Evolutionary conservation across 2,329 filamentous ascomycete species (phyloP).

Genomic region (Nigrospora oryzae): DNA sequence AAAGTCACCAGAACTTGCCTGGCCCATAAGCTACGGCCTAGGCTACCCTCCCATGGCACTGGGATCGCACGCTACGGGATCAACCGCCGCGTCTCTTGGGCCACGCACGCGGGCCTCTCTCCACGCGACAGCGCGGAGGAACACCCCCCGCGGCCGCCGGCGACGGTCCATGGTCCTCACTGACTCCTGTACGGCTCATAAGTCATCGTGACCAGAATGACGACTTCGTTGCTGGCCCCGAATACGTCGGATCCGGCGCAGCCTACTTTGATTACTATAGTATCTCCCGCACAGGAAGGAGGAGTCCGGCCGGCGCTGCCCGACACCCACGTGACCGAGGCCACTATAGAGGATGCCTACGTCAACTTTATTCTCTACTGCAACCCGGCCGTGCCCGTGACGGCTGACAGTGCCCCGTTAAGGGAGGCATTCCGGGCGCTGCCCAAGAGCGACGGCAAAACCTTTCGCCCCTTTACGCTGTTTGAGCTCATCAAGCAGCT

Average conservation of each 20-base stretch:
- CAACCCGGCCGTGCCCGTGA: constrained; percentile 70
- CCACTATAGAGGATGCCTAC: constrained; percentile 73
- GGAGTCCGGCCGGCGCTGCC: constrained; percentile 41
- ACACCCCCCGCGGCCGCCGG: too few species aligned
- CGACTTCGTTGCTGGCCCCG: not conserved
- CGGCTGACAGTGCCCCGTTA: constrained; percentile 61
- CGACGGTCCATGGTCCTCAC: too few species aligned
- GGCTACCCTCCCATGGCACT: too few species aligned
- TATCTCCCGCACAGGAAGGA: constrained; percentile 15
- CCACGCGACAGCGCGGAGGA: too few species aligned
- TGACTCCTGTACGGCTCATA: too few species aligned
- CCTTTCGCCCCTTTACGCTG: constrained; percentile 68
- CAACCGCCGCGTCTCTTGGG: too few species aligned
- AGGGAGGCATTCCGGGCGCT: constrained; percentile 70
- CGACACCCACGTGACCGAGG: constrained; percentile 56
- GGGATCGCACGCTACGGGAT: too few species aligned
- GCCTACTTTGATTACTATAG: constrained; percentile 15
- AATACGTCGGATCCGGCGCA: constrained; percentile 10
- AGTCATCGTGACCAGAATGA: not conserved
- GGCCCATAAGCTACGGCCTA: too few species aligned
- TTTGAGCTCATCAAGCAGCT: constrained; percentile 73
- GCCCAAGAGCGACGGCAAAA: constrained; percentile 81
- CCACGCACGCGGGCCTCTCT: too few species aligned
- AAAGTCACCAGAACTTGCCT: too few species aligned
- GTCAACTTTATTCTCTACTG: constrained; percentile 82